phyloP scores from a whole-genome alignment of 2,329 filamentous ascomycete species.

The Tolypocladium cylindrosporum region DNA sequence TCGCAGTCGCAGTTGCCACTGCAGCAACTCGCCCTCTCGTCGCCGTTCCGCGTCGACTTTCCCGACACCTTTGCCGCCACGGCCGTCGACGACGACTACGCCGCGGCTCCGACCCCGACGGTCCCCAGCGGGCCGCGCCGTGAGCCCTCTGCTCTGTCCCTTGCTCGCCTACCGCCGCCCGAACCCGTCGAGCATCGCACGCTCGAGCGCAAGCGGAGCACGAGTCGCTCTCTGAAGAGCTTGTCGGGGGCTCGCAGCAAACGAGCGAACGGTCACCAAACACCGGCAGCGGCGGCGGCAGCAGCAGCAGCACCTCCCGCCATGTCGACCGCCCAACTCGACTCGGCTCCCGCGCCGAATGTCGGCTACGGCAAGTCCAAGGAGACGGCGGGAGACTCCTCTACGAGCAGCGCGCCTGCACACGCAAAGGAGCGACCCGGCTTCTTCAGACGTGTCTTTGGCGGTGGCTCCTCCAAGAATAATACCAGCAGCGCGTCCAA shows the following conservation, averaged over 20 bases:
- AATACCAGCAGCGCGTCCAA: constrained; percentile 11
- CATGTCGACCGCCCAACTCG: constrained; percentile 27
- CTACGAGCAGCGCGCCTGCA: constrained; percentile 27
- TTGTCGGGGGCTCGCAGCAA: constrained; percentile 24
- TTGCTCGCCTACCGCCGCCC: constrained; percentile 26
- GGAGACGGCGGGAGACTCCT: constrained; percentile 36
- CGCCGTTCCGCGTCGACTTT: constrained; percentile 38
- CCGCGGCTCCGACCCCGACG: constrained; percentile 78
- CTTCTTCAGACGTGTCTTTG: constrained; percentile 91
- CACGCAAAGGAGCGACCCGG: constrained; percentile 62
- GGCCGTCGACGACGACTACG: constrained; percentile 42
- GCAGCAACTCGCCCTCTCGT: constrained; percentile 16
- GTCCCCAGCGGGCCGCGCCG: constrained; percentile 69
- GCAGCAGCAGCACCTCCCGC: constrained; percentile 12
- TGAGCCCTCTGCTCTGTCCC: constrained; percentile 21
- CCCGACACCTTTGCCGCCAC: constrained; percentile 32
- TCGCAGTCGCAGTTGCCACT: constrained; percentile 10
- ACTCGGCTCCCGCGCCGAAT: constrained; percentile 47
- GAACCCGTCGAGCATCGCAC: constrained; percentile 27
- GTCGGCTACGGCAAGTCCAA: constrained; percentile 51
- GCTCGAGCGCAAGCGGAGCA: constrained; percentile 46
- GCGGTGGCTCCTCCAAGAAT: constrained; percentile 50
- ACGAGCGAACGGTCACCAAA: constrained; percentile 15
- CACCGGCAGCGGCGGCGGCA: constrained; percentile 1
- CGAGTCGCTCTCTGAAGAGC: constrained; percentile 43